Percentiles rank a stretch among this genome's conserved stretches.
phyloP scores from a whole-genome alignment of 257 asterid genomes.

The Forsythia suspensa region DNA sequence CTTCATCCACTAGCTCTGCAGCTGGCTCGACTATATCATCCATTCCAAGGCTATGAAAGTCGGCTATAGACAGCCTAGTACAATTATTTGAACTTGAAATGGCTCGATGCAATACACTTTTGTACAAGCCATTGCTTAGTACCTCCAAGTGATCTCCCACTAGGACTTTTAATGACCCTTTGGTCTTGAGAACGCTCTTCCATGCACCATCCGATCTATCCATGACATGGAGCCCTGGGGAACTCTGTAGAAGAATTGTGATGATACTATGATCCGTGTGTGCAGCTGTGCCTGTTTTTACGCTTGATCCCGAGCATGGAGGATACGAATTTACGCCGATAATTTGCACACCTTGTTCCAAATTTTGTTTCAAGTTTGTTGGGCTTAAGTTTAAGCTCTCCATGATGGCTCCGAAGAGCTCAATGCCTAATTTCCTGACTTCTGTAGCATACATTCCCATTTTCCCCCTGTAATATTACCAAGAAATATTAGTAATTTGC shows the following conservation, averaged over 20 bases:
- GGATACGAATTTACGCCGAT: conserved; percentile 33
- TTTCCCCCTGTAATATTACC: conserved; percentile 25
- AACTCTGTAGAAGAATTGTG: conserved; percentile 36
- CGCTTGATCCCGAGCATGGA: conserved; percentile 5
- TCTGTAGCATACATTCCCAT: conserved; percentile 28
- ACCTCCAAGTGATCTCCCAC: conserved; percentile 46
- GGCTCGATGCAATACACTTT: conserved; percentile 33
- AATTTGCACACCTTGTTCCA: conserved; percentile 35
- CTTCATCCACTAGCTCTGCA: conserved; percentile 22
- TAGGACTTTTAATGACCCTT: conserved; percentile 34
- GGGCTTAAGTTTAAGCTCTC: conserved; percentile 27
- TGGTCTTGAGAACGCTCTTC: conserved; percentile 18
- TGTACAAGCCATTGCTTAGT: conserved; percentile 39
- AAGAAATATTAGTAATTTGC: neutral
- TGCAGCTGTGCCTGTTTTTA: conserved; percentile 14
- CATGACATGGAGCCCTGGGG: conserved; percentile 35
- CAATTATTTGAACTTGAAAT: neutral
- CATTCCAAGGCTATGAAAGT: conserved; percentile 31
- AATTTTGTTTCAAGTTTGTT: conserved; percentile 19
- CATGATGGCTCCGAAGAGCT: conserved; percentile 39
- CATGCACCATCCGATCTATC: conserved; percentile 11
- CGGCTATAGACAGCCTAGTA: conserved; percentile 38
- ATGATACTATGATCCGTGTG: conserved; percentile 45
- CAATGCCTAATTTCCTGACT: conserved; percentile 25
- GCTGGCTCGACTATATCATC: conserved; percentile 40